These are phyloP conservation scores for Aspergillus conjunctus DNA, from an alignment of 495 filamentous ascomycete species.

Conservation along the genomic window DNA sequence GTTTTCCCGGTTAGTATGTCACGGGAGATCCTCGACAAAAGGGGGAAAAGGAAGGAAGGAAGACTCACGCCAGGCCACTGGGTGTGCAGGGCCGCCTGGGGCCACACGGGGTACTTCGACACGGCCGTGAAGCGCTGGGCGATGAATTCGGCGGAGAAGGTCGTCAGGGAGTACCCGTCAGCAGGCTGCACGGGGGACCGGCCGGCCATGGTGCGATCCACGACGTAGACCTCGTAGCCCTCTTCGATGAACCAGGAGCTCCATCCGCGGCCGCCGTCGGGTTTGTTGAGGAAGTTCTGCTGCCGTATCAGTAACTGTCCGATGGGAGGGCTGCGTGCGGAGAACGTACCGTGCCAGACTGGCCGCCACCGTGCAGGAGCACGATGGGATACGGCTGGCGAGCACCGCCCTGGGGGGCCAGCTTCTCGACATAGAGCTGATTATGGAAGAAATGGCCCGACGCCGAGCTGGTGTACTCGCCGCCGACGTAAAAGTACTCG, in stretches of 20 bases:
- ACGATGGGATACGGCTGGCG: constrained; percentile 47
- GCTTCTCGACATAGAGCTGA: constrained; percentile 61
- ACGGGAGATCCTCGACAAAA: too few relatives aligned
- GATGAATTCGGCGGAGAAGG: constrained; percentile 36
- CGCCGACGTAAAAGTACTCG: constrained; percentile 54
- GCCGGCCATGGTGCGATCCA: constrained; percentile 48
- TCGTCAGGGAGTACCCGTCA: constrained; percentile 30
- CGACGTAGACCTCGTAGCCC: constrained; percentile 49
- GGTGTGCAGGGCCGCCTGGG: constrained; percentile 48
- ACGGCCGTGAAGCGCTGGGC: constrained; percentile 45
- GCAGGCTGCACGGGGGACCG: constrained; percentile 41
- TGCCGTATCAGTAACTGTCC: too few relatives aligned
- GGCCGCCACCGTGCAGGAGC: constrained; percentile 55
- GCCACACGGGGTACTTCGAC: constrained; percentile 40
- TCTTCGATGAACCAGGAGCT: constrained; percentile 47
- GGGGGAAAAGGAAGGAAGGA: background rate
- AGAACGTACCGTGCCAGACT: constrained; percentile 52
- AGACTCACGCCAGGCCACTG: constrained; percentile 46
- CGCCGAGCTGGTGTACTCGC: constrained; percentile 41
- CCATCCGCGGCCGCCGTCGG: constrained; percentile 51
- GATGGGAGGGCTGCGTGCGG: constrained; percentile 1
- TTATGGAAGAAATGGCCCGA: constrained; percentile 20
- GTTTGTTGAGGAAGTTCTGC: constrained; percentile 51
- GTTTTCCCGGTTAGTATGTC: background rate
- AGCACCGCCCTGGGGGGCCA: constrained; percentile 36